These are phyloP conservation scores for Lentinula sp. DNA, from an alignment of 768 basidiomycete species.

Conservation along the genomic window DNA sequence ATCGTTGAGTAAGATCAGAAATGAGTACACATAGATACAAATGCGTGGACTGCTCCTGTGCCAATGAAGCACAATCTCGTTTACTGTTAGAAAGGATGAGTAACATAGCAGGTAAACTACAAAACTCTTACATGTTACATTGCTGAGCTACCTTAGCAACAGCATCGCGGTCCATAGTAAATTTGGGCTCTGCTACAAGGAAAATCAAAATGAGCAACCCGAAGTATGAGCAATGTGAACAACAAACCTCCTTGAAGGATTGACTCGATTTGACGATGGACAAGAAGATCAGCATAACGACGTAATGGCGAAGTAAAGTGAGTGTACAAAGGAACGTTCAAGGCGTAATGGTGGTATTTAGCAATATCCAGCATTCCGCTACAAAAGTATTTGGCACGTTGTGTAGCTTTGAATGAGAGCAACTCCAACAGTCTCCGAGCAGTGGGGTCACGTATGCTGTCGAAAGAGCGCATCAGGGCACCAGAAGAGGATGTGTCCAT, in stretches of 20 bases:
- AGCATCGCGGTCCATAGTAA: constrained; percentile 96
- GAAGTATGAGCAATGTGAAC: not conserved
- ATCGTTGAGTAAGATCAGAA: constrained; percentile 87
- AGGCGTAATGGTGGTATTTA: constrained; percentile 90
- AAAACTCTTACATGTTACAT: constrained; percentile 78
- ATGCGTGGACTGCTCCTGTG: constrained; percentile 95
- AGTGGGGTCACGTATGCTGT: constrained; percentile 65
- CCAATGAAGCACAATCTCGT: constrained; percentile 84
- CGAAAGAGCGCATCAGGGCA: constrained; percentile 78
- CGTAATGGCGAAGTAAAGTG: constrained; percentile 92
- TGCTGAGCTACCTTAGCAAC: constrained; percentile 98
- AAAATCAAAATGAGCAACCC: constrained; percentile 6
- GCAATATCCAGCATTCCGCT: constrained; percentile 99
- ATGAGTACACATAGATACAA: constrained; percentile 93
- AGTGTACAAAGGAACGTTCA: constrained; percentile 88
- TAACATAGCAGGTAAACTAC: not conserved
- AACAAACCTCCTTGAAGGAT: constrained; percentile 64
- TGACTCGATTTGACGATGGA: constrained; percentile 94
- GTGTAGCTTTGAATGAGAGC: constrained; percentile 86
- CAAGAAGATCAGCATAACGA: constrained; percentile 89
- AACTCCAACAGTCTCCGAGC: constrained; percentile 77
- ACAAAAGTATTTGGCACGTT: constrained; percentile 97
- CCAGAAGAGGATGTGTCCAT: constrained; percentile 79
- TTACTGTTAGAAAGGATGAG: constrained; percentile 44
- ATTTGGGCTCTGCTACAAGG: constrained; percentile 67